Percentiles rank a stretch among this genome's conserved stretches.
phyloP scores from a whole-genome alignment of 176 grass and related monocot genomes.

The Oryza nivara region DNA sequence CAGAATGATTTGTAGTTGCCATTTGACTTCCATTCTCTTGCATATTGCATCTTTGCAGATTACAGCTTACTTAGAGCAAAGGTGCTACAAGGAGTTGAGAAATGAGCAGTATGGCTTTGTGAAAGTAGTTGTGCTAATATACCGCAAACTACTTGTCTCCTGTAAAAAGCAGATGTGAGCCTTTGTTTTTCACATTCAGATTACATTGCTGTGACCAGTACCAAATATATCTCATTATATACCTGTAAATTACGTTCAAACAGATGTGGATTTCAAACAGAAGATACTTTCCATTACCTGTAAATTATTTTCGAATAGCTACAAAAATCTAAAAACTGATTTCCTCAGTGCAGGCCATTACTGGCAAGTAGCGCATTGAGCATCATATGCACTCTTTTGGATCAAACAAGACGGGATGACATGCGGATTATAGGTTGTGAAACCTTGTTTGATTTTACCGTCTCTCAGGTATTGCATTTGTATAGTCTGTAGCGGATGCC shows the following conservation, averaged over 20 bases:
- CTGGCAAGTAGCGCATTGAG: conserved; percentile 81
- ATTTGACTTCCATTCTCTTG: conserved; percentile 1
- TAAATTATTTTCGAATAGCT: conserved; percentile 3
- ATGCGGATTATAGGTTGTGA: conserved; percentile 77
- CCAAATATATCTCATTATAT: not conserved
- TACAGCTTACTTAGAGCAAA: conserved; percentile 82
- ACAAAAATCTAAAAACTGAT: conserved; percentile 17
- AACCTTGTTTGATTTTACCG: conserved; percentile 88
- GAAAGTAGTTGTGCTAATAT: conserved; percentile 85
- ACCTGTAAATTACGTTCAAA: conserved; percentile 9
- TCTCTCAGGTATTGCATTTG: conserved; percentile 65
- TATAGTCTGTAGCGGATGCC: conserved; percentile 5
- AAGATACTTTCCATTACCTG: not conserved
- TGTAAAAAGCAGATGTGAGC: conserved; percentile 91
- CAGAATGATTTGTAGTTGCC: conserved; percentile 36
- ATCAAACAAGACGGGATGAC: conserved; percentile 85
- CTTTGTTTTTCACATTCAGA: not conserved
- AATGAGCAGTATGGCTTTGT: conserved; percentile 65
- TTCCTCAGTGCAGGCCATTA: conserved; percentile 67
- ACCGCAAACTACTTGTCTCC: conserved; percentile 67
- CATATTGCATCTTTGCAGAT: conserved; percentile 53
- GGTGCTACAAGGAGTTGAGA: conserved; percentile 82
- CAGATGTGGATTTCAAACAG: not conserved
- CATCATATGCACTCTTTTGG: conserved; percentile 79
- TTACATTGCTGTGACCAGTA: not conserved